Evolutionary conservation across 140 eudicot species (phyloP), one percentile per base, ranked within the genome.

Genomic region (Ambrosia hybrid): DNA sequence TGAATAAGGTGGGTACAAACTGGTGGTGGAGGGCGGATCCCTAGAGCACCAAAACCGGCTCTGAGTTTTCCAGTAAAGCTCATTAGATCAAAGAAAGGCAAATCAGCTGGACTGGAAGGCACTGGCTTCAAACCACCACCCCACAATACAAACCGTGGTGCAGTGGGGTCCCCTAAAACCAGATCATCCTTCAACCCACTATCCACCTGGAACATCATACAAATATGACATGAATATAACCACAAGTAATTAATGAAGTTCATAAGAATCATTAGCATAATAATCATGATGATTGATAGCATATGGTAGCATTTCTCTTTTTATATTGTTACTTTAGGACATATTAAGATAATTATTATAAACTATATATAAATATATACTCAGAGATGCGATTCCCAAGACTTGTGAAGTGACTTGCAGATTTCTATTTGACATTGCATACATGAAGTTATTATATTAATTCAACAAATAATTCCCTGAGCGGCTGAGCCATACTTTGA

Each of bases 1-100:
- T 34, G 33, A 58, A 52, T 26, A n/a, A 10, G 77, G 62, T 21
- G 75, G 71, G 77, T 49, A 88, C 93, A 78, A 76, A 87, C 95
- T 68, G 96, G 98, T 13, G 98, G 96, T 49, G 96, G 68, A 59
- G 96, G 95, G 37, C 98, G 95, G 45, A 92, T 52, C 55, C 98
- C 98, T 51, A 92, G 80, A 43, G 98, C 98, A 67, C 98, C 98
- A 76, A 92, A 86, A 60, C 95, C 98, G 39, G 98, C 98, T 78
- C 98, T 87, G 67, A 92, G 82, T 80, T 92, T 92, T n/a, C 96
- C 98, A 61, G 83, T 76, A 67, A 92, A 73, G 71, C 95, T 92
- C 98, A 92, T 85, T 78, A 92, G 83, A 65, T 92, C 95, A 79
- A 92, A 92, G 84, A 89, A 83, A 38, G 96, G 96, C 46, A 92